These are phyloP conservation scores for Phellinidium pouzarii DNA, from an alignment of 1,284 basidiomycete species.

Conservation along the genomic window DNA sequence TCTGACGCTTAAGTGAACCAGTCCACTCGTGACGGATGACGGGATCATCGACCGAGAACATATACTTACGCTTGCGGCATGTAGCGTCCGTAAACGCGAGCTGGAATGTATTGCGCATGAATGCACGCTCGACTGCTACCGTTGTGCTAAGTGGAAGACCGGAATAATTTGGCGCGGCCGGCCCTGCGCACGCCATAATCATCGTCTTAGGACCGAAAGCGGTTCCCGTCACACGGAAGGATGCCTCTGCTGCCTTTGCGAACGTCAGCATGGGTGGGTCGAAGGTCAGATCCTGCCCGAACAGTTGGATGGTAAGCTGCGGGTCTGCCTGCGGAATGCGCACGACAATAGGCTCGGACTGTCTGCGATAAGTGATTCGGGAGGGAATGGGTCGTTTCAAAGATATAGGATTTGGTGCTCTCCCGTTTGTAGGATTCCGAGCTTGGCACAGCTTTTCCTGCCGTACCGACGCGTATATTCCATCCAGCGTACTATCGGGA, in stretches of 20 bases:
- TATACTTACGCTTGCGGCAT: constrained; percentile 74
- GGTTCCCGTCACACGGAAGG: constrained; percentile 81
- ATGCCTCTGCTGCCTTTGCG: constrained; percentile 64
- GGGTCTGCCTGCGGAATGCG: constrained; percentile 78
- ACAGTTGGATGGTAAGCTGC: constrained; percentile 70
- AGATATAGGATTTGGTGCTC: constrained; percentile 49
- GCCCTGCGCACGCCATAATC: constrained; percentile 72
- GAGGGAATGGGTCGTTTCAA: constrained; percentile 70
- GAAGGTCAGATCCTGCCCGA: constrained; percentile 80
- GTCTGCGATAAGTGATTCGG: constrained; percentile 75
- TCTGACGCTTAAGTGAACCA: constrained; percentile 61
- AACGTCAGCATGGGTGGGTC: constrained; percentile 81
- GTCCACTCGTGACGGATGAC: constrained; percentile 72
- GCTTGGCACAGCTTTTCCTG: constrained; percentile 70
- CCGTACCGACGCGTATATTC: constrained; percentile 72
- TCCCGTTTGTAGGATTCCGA: constrained; percentile 39
- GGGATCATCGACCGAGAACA: constrained; percentile 84
- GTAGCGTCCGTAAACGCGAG: constrained; percentile 73
- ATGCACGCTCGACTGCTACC: constrained; percentile 79
- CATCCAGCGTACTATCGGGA: constrained; percentile 65
- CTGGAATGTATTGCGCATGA: constrained; percentile 93
- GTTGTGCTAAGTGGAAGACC: constrained; percentile 71
- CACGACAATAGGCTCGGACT: constrained; percentile 80
- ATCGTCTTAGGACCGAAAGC: constrained; percentile 78
- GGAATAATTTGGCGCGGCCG: constrained; percentile 73